Conservation (phyloP, 306 rosid species). For the Lablab purpureus region DNA sequence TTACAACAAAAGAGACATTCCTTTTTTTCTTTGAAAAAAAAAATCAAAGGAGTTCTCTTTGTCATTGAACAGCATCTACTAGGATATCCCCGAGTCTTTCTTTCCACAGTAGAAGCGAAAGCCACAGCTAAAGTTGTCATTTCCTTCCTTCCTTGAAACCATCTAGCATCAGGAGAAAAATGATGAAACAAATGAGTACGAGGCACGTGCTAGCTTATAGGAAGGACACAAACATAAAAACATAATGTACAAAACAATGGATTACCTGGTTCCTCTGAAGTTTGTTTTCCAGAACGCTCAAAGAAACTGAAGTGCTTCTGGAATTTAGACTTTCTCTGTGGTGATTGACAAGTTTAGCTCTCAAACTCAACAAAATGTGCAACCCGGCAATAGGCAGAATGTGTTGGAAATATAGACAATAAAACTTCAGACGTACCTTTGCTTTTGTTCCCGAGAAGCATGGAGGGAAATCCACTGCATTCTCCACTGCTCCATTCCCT, state of each 20-base stretch:
- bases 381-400: conserved; percentile 14
- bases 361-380: conserved; percentile 7
- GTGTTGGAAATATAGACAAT: conserved; percentile 2
- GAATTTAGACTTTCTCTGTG: conserved; percentile 66
- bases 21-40: conserved; percentile 4
- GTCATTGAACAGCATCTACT: conserved; percentile 49
- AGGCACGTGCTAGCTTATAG: conserved; percentile 16
- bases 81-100: conserved; percentile 46
- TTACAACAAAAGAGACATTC: conserved; percentile 33
- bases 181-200: conserved; percentile 4
- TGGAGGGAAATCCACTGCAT: conserved; percentile 60
- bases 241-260: not conserved
- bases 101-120: conserved; percentile 42
- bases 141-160: conserved; percentile 59
- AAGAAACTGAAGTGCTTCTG: conserved; percentile 64
- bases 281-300: conserved; percentile 59
- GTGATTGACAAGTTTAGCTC: conserved; percentile 25
- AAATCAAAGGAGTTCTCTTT: conserved; percentile 38
- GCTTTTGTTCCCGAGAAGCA: conserved; percentile 70
- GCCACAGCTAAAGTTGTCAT: conserved; percentile 44
- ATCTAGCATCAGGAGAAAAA: conserved; percentile 47
- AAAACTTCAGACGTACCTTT: conserved; percentile 57
- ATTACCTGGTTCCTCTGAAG: conserved; percentile 70
- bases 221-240: not conserved
- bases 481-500: conserved; percentile 64